These are phyloP conservation scores for Berkeleyomyces basicola DNA, from an alignment of 2,329 filamentous ascomycete genomes.

Conservation along the genomic window DNA sequence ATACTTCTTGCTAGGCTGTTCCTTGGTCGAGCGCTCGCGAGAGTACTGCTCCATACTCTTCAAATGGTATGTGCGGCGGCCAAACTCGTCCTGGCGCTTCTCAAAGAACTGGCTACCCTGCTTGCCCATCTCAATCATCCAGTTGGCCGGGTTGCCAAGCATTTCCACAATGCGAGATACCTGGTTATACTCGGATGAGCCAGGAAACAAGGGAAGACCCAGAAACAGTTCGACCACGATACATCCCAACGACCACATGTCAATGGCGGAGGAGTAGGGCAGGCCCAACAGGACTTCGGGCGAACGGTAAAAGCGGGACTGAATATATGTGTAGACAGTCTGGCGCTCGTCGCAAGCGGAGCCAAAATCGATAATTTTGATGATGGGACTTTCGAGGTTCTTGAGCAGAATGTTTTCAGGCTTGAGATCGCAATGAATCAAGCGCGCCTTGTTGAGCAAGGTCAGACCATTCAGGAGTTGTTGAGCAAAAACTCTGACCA, in stretches of 20 bases:
- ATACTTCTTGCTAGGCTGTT: conserved; percentile 99
- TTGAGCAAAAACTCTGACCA: conserved; percentile 94
- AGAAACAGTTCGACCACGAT: conserved; percentile 97
- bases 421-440: conserved; percentile 97
- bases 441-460: conserved; percentile 81
- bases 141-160: conserved; percentile 87
- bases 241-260: conserved; percentile 98
- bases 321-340: conserved; percentile 98
- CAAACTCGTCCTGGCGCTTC: conserved; percentile 72
- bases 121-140: conserved; percentile 99
- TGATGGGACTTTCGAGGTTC: conserved; percentile 95
- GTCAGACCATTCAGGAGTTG: conserved; percentile 86
- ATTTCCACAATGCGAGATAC: conserved; percentile 95
- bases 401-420: conserved; percentile 96
- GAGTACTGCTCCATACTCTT: conserved; percentile 99
- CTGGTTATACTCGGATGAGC: conserved; percentile 97
- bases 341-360: conserved; percentile 96
- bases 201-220: conserved; percentile 77
- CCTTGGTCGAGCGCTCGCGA: conserved; percentile 85
- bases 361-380: conserved; percentile 99
- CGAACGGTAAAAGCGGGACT: conserved; percentile 93
- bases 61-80: conserved; percentile 73
- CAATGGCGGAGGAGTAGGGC: conserved; percentile 94
- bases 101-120: conserved; percentile 96
- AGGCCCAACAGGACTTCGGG: conserved; percentile 90